These are phyloP conservation scores for Combretum micranthum DNA, from an alignment of 345 rosid genomes.

Conservation along the genomic window DNA sequence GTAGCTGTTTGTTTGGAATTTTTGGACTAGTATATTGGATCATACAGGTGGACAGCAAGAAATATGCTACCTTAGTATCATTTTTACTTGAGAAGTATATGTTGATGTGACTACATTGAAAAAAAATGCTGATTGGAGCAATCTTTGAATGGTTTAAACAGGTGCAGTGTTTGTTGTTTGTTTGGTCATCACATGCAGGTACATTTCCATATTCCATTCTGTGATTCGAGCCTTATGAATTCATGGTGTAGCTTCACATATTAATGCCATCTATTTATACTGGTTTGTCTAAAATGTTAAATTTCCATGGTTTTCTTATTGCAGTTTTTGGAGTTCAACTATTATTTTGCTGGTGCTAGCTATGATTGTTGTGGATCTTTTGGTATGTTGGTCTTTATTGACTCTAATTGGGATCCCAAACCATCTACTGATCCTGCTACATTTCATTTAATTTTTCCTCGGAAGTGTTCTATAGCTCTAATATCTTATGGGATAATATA, in stretches of 20 bases:
- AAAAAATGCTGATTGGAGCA: constrained; percentile 7
- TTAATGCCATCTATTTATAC: background rate
- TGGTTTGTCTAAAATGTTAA: background rate
- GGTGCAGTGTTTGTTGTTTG: constrained; percentile 93
- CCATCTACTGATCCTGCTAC: background rate
- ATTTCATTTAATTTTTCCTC: background rate
- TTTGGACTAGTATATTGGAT: too few species aligned
- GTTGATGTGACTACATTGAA: background rate
- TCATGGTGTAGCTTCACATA: background rate
- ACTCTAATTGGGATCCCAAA: too few species aligned
- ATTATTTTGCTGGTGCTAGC: constrained; percentile 81
- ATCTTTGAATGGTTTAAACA: constrained; percentile 22
- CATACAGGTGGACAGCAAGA: too few species aligned
- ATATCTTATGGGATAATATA: constrained; percentile 19
- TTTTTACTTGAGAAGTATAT: too few species aligned
- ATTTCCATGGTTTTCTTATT: constrained; percentile 8
- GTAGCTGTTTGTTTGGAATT: too few species aligned
- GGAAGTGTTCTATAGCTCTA: background rate
- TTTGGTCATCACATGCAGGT: constrained; percentile 91
- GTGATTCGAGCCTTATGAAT: background rate
- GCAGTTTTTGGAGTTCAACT: constrained; percentile 86
- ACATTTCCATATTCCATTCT: background rate
- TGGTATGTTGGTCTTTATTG: constrained; percentile 36
- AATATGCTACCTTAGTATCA: too few species aligned
- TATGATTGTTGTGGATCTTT: constrained; percentile 81